Base-by-base conservation (phyloP, 129 eudicot genomes). In the Artemisia tridentata region DNA sequence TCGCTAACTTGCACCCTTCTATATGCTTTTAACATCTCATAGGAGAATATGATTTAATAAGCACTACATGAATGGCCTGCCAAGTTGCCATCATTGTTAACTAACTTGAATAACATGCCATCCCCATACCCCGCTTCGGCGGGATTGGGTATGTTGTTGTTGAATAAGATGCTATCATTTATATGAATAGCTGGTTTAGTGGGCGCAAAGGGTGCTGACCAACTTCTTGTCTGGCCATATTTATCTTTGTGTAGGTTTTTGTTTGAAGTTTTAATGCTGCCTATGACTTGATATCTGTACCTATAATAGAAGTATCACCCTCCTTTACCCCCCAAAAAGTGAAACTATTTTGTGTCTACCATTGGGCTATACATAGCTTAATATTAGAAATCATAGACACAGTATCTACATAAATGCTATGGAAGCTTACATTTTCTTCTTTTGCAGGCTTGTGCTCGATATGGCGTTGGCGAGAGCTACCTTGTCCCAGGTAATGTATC, bases 401-500 rank as follows among this genome's bases (percentile, higher is more conserved):
- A 14, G 2, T 17, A 70, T 58, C 57, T 53, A 48, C 67, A 10
- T 17, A 23, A 23, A 46, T 80, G 19, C 49, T 41, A 17, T 67
- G 23, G 62, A 65, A 47, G 74, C 56, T 76, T 72, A 59, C 27
- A 41, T 80, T 8, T 34, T n/a, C 31, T 8, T 23, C 45, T 48
- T 52, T 66, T 34, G 76, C 67, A 71, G 75, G 75, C 75, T 23
- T 71, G 75, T 58, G 67, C 67, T 71, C 75, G 75, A 10, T 71
- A 71, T 79, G 96, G 89, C 19, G 80, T 82, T 80, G 88, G 85
- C 29, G 92, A 86, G 60, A 75, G 81, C 75, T 87, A 83, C 61
- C 69, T 82, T 81, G 86, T 75, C 61, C 81, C 96, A 79, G 96
- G 96, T 91, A 86, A 31, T 31, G 43, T 19, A 47, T 74, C 5